A percentile compares a stretch with the other conserved stretches of the same genome.
These are phyloP conservation scores for Populus davidiana DNA, from an alignment of 345 rosid genomes.

Conservation along the genomic window DNA sequence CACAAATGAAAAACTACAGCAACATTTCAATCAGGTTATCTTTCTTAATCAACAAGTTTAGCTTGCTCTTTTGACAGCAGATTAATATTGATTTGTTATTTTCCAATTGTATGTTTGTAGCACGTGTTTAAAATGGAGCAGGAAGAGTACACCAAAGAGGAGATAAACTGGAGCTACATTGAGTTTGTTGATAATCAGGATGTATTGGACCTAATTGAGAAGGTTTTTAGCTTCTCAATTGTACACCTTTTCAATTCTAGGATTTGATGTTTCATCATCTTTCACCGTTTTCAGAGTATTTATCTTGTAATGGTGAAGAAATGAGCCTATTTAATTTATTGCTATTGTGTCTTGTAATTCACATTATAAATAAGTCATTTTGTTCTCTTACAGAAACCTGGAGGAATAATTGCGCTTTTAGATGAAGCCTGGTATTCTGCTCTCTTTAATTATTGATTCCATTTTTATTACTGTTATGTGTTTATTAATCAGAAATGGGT, in stretches of 20 bases:
- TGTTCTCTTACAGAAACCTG: constrained; percentile 75
- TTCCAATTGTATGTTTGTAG: constrained; percentile 44
- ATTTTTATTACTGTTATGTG: not conserved
- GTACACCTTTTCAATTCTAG: constrained; percentile 2
- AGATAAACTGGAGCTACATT: constrained; percentile 96
- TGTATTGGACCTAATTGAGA: constrained; percentile 91
- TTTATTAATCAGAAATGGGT: not conserved
- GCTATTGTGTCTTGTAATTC: not conserved
- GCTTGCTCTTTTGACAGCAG: not conserved
- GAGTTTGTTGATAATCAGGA: constrained; percentile 97
- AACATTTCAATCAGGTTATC: constrained; percentile 91
- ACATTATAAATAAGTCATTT: not conserved
- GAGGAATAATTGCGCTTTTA: constrained; percentile 88
- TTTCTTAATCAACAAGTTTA: not conserved
- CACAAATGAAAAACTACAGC: constrained; percentile 94
- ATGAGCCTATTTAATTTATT: not conserved
- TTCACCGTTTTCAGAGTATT: not conserved
- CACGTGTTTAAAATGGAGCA: constrained; percentile 99
- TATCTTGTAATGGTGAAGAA: not conserved
- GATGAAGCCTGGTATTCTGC: constrained; percentile 92
- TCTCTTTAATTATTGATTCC: constrained; percentile 15
- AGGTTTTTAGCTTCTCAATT: constrained; percentile 43
- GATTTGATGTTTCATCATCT: constrained; percentile 1
- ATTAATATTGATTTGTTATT: not conserved
- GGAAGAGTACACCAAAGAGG: constrained; percentile 95